Conservation (phyloP, 768 basidiomycete species). For the Trametes punicea region DNA sequence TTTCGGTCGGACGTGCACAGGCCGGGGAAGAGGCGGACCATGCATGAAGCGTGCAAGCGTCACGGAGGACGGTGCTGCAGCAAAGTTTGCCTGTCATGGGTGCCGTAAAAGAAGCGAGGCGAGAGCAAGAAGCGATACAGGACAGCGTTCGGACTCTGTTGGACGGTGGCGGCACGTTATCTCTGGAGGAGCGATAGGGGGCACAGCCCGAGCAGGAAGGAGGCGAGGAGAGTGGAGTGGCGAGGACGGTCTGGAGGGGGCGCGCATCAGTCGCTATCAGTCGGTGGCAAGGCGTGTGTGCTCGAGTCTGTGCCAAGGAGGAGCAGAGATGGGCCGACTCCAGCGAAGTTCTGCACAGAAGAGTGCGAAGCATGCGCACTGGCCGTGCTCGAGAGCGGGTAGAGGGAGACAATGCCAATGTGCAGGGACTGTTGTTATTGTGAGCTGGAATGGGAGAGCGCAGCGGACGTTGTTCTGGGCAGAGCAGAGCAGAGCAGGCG, state of each 20-base stretch:
- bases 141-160: background rate
- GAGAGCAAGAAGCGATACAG: background rate
- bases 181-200: background rate
- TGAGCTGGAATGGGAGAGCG: background rate
- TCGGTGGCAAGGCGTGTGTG: too few relatives aligned
- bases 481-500: background rate
- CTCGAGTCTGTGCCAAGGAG: too few relatives aligned
- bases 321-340: too few relatives aligned
- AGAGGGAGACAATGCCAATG: background rate
- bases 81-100: too few relatives aligned
- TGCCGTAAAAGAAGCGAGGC: background rate
- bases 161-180: background rate
- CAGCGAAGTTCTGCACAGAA: too few relatives aligned
- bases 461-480: constrained; percentile 6
- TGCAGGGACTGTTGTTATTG: background rate
- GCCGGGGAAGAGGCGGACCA: background rate
- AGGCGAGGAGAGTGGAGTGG: background rate
- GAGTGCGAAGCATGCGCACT: too few relatives aligned
- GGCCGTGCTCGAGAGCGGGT: background rate
- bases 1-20: background rate
- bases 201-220: background rate
- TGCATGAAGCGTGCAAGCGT: background rate
- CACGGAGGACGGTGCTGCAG: background rate
- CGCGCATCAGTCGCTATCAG: background rate
- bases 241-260: background rate